These are phyloP conservation scores for Sporothrix globosa DNA, from an alignment of 2,329 filamentous ascomycete genomes.

Conservation along the genomic window DNA sequence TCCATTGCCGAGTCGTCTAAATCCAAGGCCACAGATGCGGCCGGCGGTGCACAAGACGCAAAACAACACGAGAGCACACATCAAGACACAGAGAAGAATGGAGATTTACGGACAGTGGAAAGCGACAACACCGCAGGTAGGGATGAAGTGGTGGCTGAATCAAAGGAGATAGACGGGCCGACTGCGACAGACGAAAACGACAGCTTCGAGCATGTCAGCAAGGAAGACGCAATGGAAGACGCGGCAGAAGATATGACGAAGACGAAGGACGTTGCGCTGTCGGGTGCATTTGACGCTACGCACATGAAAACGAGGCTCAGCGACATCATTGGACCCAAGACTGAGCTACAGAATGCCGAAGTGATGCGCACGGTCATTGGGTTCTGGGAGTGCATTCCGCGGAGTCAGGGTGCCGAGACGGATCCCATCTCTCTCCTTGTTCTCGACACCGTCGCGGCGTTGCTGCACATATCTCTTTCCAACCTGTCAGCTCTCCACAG, in stretches of 20 bases:
- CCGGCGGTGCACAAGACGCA: background rate
- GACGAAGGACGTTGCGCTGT: background rate
- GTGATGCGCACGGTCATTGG: constrained; percentile 65
- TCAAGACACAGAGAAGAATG: background rate
- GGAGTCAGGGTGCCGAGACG: constrained; percentile 44
- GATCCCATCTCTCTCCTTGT: constrained; percentile 64
- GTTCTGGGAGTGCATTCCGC: constrained; percentile 66
- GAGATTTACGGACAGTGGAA: background rate
- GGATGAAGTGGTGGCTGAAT: background rate
- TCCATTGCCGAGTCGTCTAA: background rate
- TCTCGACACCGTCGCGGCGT: constrained; percentile 63
- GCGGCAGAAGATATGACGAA: background rate
- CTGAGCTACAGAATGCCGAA: constrained; percentile 62
- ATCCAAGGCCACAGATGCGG: background rate
- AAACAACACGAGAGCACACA: background rate
- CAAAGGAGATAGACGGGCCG: background rate
- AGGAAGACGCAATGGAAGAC: constrained; percentile 14
- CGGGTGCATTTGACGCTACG: constrained; percentile 26
- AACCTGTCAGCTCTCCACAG: constrained; percentile 74
- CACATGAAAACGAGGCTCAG: constrained; percentile 48
- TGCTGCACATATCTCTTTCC: constrained; percentile 64
- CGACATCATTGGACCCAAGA: constrained; percentile 55
- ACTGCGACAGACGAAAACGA: background rate
- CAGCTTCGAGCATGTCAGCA: constrained; percentile 16
- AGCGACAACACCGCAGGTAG: background rate